Conservation (phyloP, 2,329 filamentous ascomycete genomes). For the Seiridium unicorne region DNA sequence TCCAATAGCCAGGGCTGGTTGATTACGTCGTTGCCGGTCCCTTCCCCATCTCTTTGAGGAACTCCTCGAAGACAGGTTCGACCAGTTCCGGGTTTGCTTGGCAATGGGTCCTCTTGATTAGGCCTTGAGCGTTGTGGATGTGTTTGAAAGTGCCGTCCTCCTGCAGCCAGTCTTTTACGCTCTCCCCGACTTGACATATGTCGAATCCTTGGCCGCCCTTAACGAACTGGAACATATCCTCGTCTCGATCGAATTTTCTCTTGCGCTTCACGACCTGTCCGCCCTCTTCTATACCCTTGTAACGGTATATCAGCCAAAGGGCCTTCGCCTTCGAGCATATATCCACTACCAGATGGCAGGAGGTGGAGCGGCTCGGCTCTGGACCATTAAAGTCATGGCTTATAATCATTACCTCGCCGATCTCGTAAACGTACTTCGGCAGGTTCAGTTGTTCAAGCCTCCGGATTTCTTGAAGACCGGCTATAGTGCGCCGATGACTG, state of each 20-base stretch:
- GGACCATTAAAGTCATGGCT: background rate
- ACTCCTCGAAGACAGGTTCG: background rate
- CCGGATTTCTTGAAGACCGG: background rate
- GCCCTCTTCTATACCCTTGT: background rate
- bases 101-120: background rate
- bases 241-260: background rate
- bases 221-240: constrained; percentile 1
- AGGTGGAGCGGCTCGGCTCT: background rate
- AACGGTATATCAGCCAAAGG: background rate
- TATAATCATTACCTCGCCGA: background rate
- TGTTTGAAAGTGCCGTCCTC: background rate
- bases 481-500: too few relatives aligned
- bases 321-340: background rate
- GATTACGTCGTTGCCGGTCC: too few relatives aligned
- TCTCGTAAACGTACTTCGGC: background rate
- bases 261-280: background rate
- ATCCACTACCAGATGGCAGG: background rate
- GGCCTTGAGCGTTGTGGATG: background rate
- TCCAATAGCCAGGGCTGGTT: too few relatives aligned
- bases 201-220: background rate
- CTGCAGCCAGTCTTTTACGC: background rate
- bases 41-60: background rate
- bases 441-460: background rate
- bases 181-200: background rate
- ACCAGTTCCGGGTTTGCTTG: background rate